Base-by-base conservation (phyloP, 208 protist genomes). In the Endotrypanum monterogeii region DNA sequence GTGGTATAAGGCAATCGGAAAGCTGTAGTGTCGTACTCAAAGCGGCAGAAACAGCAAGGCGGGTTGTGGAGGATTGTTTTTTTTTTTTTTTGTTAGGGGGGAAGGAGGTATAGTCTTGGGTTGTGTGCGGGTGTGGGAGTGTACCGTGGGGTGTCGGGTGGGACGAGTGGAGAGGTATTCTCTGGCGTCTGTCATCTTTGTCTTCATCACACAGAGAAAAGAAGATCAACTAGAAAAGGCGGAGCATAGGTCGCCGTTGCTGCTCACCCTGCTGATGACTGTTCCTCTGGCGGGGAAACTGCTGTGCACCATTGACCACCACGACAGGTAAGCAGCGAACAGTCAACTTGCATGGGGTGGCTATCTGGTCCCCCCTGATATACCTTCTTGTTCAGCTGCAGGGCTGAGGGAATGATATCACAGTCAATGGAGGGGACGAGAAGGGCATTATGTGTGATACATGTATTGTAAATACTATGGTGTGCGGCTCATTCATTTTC, bases 1-100 rank as follows among this genome's bases (percentile, higher is more conserved):
- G 67, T 96, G 91, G 91, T 92, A 93, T 73, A 88, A 89, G 73
- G 86, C 85, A 14, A 96, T 96, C 56, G 91, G 91, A 8, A 96
- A 92, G 79, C 65, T 94, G 74, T 96, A 83, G 80, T 65, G 20
- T 23, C 60, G 35, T 44, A 9, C 44, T 56, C 37, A n/a, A 18
- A n/a, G 60, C 37, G 35, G 14, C 20, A 16, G 44, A 9, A 37
- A 6, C 60, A 37, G 37, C 35, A 28, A 25, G 20, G 8, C 16
- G 2, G 8, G 39, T 20, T 9, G 14, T 46, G 23, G 37, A 14
- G 35, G 14, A 44, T 52, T 8, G 12, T n/a, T 57, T 62, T 37
- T 37, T 46, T n/a, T n/a, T n/a, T n/a, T n/a, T n/a, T n/a, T n/a
- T n/a, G n/a, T n/a, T n/a, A n/a, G n/a, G n/a, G n/a, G n/a, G n/a